Percentiles rank a stretch among this genome's conserved stretches.
These are phyloP conservation scores for Rhytidhysteron rufulum DNA, from an alignment of 2,329 filamentous ascomycete species.

Conservation along the genomic window DNA sequence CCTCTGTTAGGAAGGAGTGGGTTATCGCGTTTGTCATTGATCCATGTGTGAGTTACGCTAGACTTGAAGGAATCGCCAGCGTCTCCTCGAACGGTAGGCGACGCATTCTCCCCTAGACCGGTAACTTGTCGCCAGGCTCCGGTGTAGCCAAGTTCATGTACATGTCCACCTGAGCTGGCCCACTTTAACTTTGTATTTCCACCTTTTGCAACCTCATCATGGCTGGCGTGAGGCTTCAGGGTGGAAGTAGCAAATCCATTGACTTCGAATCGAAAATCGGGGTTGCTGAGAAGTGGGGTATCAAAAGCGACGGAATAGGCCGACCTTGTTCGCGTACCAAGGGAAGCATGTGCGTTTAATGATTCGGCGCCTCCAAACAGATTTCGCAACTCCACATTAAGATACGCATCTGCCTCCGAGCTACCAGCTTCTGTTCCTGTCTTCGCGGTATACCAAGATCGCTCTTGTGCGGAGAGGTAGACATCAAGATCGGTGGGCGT, in stretches of 20 bases:
- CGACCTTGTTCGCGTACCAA: constrained; percentile 85
- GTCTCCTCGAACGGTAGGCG: constrained; percentile 75
- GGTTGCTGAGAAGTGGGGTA: constrained; percentile 78
- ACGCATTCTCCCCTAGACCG: constrained; percentile 68
- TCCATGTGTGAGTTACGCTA: constrained; percentile 76
- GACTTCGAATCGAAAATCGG: constrained; percentile 72
- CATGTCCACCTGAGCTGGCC: constrained; percentile 60
- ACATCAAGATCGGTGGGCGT: constrained; percentile 77
- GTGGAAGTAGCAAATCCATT: constrained; percentile 81
- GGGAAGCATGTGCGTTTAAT: constrained; percentile 78
- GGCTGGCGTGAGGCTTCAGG: constrained; percentile 87
- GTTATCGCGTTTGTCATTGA: constrained; percentile 76
- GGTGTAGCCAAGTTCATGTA: constrained; percentile 76
- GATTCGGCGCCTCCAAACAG: constrained; percentile 92
- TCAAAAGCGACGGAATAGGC: constrained; percentile 86
- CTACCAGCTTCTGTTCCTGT: constrained; percentile 94
- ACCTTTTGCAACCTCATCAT: constrained; percentile 83
- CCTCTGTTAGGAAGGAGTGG: constrained; percentile 79
- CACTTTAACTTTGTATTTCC: constrained; percentile 74
- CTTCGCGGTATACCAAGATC: constrained; percentile 80
- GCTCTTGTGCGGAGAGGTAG: constrained; percentile 72
- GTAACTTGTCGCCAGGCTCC: constrained; percentile 87
- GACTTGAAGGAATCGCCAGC: constrained; percentile 91
- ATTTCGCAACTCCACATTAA: constrained; percentile 82
- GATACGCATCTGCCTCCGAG: constrained; percentile 88